Percentiles rank a stretch among this genome's conserved stretches.
phyloP scores from a whole-genome alignment of 164 flowering plant genomes.

The Pachysandra terminalis region DNA sequence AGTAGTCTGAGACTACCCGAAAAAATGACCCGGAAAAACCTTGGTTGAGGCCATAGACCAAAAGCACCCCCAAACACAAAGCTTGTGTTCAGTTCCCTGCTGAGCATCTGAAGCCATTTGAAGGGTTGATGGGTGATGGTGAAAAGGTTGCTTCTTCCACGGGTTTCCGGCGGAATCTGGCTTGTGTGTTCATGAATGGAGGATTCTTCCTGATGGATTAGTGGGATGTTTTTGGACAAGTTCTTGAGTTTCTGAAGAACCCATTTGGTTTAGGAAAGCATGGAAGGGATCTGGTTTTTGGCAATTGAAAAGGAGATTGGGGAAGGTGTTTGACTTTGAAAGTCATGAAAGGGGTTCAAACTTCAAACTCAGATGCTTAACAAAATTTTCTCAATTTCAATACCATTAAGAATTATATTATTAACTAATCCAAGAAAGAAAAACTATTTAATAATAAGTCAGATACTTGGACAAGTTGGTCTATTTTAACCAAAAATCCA shows the following conservation, averaged over 20 bases:
- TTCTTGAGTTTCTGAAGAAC: conserved; percentile 13
- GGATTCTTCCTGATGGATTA: neutral
- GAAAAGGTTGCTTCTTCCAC: neutral
- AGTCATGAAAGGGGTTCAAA: too few relatives aligned
- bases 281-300: neutral
- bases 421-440: too few relatives aligned
- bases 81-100: conserved; percentile 36
- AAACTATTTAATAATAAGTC: too few relatives aligned
- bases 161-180: neutral
- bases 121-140: conserved; percentile 35
- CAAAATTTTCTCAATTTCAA: too few relatives aligned
- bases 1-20: conserved; percentile 58
- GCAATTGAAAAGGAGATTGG: too few relatives aligned
- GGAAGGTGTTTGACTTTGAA: too few relatives aligned
- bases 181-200: neutral
- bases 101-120: conserved; percentile 62
- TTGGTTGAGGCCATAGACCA: conserved; percentile 74
- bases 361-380: too few relatives aligned
- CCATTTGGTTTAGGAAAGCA: neutral
- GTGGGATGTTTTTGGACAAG: conserved; percentile 2
- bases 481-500: too few relatives aligned
- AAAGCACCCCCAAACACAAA: conserved; percentile 51
- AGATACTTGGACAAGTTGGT: too few relatives aligned
- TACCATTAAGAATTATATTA: too few relatives aligned
- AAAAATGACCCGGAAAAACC: conserved; percentile 60